Evolutionary conservation across 768 basidiomycete species (phyloP).

Genomic region (Tricholoma hemisulphureum): DNA sequence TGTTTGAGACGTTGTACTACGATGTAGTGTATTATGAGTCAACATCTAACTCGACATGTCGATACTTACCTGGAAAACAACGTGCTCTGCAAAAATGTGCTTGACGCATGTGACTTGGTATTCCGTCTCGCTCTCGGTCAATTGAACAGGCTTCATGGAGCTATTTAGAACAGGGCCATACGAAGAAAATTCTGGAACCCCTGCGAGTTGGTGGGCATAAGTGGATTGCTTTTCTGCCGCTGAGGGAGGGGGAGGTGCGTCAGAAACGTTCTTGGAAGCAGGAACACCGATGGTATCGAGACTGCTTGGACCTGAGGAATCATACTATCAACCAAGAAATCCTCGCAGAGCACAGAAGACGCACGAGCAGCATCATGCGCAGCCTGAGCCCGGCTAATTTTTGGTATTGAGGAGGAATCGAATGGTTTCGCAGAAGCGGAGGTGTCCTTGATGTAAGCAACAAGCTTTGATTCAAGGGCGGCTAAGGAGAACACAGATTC

Average conservation of each 20-base stretch:
- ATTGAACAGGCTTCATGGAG: conserved; percentile 70
- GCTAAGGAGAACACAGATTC: conserved; percentile 94
- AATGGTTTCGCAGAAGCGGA: conserved; percentile 71
- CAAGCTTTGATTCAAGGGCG: conserved; percentile 85
- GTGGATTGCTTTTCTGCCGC: conserved; percentile 86
- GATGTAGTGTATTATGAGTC: conserved; percentile 11
- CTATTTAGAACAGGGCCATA: conserved; percentile 91
- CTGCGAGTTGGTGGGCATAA: conserved; percentile 81
- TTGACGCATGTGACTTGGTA: conserved; percentile 97
- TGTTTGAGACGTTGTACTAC: conserved; percentile 97
- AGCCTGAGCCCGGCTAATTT: conserved; percentile 91
- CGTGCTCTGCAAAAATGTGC: conserved; percentile 91
- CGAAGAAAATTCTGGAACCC: conserved; percentile 78
- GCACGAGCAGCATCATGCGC: conserved; percentile 85
- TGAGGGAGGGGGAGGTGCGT: conserved; percentile 71
- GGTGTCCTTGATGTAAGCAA: conserved; percentile 89
- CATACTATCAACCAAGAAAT: conserved; percentile 6
- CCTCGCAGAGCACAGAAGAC: conserved; percentile 23
- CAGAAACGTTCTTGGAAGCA: conserved; percentile 51
- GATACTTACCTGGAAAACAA: conserved; percentile 88
- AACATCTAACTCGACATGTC: neutral
- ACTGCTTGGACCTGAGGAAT: conserved; percentile 70
- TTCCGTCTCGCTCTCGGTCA: conserved; percentile 97
- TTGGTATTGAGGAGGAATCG: conserved; percentile 82
- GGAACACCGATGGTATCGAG: conserved; percentile 83